These are phyloP conservation scores for Phylloporus sp. DNA, from an alignment of 768 basidiomycete species.

Conservation along the genomic window DNA sequence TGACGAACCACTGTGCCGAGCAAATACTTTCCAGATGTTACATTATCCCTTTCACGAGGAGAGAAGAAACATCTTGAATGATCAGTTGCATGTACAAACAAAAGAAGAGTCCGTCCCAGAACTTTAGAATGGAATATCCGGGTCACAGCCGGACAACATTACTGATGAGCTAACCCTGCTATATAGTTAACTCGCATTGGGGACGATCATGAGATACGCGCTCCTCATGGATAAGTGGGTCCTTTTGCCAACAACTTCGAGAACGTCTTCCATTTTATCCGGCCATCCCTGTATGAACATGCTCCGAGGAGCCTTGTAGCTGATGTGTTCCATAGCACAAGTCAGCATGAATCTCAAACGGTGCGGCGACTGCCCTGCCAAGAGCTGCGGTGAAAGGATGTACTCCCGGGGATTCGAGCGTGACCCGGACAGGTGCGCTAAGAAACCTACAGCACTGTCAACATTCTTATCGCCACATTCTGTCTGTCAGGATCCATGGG, in stretches of 20 bases:
- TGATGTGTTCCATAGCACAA: neutral
- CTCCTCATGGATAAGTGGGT: too few species aligned
- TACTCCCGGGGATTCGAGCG: neutral
- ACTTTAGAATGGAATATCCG: constrained; percentile 18
- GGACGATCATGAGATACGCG: too few species aligned
- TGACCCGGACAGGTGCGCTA: neutral
- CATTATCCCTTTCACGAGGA: constrained; percentile 9
- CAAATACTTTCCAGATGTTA: constrained; percentile 6
- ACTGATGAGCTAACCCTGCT: too few species aligned
- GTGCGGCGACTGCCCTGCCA: neutral
- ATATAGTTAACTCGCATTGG: too few species aligned
- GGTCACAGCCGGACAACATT: constrained; percentile 19
- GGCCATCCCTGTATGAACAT: constrained; percentile 17
- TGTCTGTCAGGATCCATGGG: neutral
- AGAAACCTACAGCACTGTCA: neutral
- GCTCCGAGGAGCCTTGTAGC: neutral
- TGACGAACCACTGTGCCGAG: neutral
- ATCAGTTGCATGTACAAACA: constrained; percentile 16
- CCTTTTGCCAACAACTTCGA: constrained; percentile 35
- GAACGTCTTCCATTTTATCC: constrained; percentile 18
- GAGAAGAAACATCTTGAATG: constrained; percentile 10
- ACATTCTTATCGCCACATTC: neutral
- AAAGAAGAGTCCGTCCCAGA: neutral
- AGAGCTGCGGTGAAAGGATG: neutral
- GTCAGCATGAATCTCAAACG: neutral